Conservation (phyloP, 495 filamentous ascomycete genomes). For the Neurospora sp. region DNA sequence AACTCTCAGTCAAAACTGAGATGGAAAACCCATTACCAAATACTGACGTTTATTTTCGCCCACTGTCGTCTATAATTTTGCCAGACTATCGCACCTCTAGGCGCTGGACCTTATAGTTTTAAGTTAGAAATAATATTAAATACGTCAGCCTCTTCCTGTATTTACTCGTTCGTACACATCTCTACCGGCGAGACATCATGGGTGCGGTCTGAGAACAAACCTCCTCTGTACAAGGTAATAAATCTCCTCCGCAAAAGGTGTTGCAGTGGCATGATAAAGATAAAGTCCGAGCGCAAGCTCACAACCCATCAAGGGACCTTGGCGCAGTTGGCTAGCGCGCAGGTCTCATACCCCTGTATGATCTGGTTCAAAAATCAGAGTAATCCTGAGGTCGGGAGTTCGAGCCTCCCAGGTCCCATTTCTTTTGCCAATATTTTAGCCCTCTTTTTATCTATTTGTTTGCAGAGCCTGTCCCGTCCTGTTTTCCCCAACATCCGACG, state of each 20-base stretch:
- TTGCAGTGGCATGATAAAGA: background rate
- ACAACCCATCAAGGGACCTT: background rate
- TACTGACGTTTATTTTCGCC: no score
- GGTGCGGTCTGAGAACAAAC: background rate
- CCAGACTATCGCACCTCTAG: no score
- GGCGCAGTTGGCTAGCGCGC: constrained; percentile 14
- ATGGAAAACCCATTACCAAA: no score
- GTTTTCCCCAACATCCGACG: background rate
- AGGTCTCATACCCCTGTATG: constrained; percentile 10
- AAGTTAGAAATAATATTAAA: no score
- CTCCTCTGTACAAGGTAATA: no score
- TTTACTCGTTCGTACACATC: no score
- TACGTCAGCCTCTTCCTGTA: no score
- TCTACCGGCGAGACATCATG: no score
- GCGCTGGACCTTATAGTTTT: no score
- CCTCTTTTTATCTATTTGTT: background rate
- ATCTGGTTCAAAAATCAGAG: constrained; percentile 10
- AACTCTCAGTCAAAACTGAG: background rate
- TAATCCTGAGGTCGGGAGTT: constrained; percentile 14
- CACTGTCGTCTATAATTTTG: no score
- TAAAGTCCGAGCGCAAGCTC: background rate
- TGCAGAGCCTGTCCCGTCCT: background rate
- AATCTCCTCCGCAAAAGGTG: no score
- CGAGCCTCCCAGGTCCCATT: constrained; percentile 12
- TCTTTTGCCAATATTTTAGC: background rate